Evolutionary conservation across 2,329 filamentous ascomycete genomes (phyloP), one percentile per base, ranked within the genome.

Genomic region (Ramichloridium luteum): DNA sequence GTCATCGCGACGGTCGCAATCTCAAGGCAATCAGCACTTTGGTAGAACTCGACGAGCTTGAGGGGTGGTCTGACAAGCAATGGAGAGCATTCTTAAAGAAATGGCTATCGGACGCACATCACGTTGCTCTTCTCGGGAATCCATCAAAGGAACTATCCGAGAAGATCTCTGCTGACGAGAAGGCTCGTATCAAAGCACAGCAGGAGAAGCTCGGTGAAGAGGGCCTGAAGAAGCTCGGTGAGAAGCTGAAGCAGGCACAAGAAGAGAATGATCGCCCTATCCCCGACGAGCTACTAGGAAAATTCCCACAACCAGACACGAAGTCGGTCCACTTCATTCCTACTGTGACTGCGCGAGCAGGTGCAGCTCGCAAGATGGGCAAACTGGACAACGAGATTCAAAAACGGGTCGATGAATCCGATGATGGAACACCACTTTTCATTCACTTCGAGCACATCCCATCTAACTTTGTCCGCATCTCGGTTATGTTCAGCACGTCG

Each of bases 401-500:
- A 55, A 67, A 74, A 38, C 58, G 77, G 29, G 73, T 98, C 29
- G 82, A 96, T 51, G 62, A 67, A 10, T 73, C 83, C 25, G 66
- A 70, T 22, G 56, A 64, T 5, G 63, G 67, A 11, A 54, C 77
- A n/a, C 80, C 84, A 0, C 63, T 96, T 2, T 98, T 94, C 57
- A 68, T 98, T n/a, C 88, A 98, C 57, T 98, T 92, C 44, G 90
- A 98, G 58, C 78, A 93, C 49, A 85, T 96, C 10, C 78, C 80
- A 2, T 92, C 83, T 37, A 93, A 84, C 51, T 98, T 98, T 54
- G 84, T 93, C 5, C 80, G 88, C 46, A 70, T 96, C 36, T 78
- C 74, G 28, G 59, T 96, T 13, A 74, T 90, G 34, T 65, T 96
- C 30, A 83, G 83, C 31, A 93, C 85, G 1, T 70, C 75, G 2